A percentile compares a stretch with the other conserved stretches of the same genome.
Evolutionary conservation across 768 basidiomycete genomes (phyloP).

Genomic region (Pluteus cervinus): DNA sequence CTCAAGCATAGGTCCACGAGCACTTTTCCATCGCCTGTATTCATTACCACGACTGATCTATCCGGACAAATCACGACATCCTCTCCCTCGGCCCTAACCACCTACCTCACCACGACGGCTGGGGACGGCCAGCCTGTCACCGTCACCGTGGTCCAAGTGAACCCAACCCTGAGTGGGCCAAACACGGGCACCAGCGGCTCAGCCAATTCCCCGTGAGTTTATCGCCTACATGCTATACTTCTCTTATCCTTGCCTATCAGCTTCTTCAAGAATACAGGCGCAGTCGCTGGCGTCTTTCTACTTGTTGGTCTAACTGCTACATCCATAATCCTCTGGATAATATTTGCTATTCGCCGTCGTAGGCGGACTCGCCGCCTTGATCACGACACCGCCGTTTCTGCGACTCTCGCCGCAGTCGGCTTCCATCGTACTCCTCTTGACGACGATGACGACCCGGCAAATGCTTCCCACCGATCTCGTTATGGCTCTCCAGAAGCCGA

Average conservation of each 20-base stretch:
- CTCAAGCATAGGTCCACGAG: too few species aligned
- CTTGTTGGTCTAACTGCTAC: constrained; percentile 79
- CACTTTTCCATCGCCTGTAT: constrained; percentile 37
- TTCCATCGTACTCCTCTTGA: constrained; percentile 63
- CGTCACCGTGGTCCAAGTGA: constrained; percentile 58
- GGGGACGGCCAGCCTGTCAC: constrained; percentile 48
- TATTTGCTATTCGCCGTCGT: constrained; percentile 66
- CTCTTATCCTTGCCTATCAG: constrained; percentile 27
- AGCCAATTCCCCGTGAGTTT: constrained; percentile 45
- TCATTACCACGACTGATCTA: constrained; percentile 55
- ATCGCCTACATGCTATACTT: constrained; percentile 4
- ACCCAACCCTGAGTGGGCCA: constrained; percentile 64
- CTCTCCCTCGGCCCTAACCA: constrained; percentile 54
- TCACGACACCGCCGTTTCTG: constrained; percentile 66
- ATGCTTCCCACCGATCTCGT: constrained; percentile 15
- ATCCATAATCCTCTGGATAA: constrained; percentile 60
- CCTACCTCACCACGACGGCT: constrained; percentile 46
- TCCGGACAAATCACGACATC: constrained; percentile 41
- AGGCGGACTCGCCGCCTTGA: constrained; percentile 56
- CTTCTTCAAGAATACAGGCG: constrained; percentile 86
- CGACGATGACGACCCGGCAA: constrained; percentile 42
- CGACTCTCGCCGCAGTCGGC: constrained; percentile 66
- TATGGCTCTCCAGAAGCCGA: constrained; percentile 25
- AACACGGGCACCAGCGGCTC: constrained; percentile 28
- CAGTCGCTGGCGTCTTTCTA: constrained; percentile 88